Conservation (phyloP, 768 basidiomycete genomes). For the Lactifluus subvellereus region DNA sequence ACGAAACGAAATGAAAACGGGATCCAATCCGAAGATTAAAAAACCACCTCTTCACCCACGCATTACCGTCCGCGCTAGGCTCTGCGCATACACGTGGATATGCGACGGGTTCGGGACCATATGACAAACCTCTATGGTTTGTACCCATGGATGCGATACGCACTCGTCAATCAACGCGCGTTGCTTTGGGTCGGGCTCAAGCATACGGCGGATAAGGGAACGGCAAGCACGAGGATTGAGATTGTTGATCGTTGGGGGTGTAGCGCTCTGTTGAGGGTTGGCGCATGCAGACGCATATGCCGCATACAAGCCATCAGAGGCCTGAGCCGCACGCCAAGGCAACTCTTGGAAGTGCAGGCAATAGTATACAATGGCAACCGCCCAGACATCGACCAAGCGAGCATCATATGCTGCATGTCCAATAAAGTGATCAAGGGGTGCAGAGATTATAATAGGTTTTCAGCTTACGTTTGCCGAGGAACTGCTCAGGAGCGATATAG, state of each 20-base stretch:
- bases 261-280: constrained; percentile 39
- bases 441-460: constrained; percentile 30
- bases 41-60: constrained; percentile 8
- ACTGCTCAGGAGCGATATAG: constrained; percentile 98
- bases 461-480: constrained; percentile 88
- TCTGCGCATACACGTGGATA: constrained; percentile 47
- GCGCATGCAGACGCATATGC: constrained; percentile 61
- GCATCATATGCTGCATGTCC: constrained; percentile 82
- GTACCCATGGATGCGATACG: constrained; percentile 71
- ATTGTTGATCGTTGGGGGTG: constrained; percentile 75
- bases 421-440: constrained; percentile 35
- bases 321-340: constrained; percentile 94
- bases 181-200: constrained; percentile 85
- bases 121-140: constrained; percentile 78
- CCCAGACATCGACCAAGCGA: constrained; percentile 96
- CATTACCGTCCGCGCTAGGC: constrained; percentile 8
- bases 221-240: constrained; percentile 82
- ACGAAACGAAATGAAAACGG: background rate
- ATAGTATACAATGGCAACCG: constrained; percentile 95
- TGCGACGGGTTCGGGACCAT: constrained; percentile 57
- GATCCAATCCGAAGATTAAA: background rate
- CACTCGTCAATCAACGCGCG: constrained; percentile 77
- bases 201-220: constrained; percentile 81
- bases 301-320: constrained; percentile 71
- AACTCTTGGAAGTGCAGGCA: constrained; percentile 97